phyloP scores from a whole-genome alignment of 495 filamentous ascomycete genomes.

The Achaetomiella virescens region DNA sequence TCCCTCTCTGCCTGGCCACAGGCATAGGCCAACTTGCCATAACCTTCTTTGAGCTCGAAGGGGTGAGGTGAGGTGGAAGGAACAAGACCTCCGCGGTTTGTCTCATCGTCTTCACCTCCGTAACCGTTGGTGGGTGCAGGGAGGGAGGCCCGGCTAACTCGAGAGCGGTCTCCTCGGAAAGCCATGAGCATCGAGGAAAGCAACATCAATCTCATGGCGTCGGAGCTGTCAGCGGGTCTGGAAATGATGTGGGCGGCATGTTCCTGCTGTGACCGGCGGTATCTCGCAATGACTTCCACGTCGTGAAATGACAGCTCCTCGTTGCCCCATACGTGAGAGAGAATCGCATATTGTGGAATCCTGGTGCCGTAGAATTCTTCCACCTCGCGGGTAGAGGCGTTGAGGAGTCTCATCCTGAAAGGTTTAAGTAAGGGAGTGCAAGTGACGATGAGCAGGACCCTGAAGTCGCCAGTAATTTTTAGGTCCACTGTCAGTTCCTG shows the following conservation, averaged over 20 bases:
- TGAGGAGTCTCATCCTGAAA: conserved; percentile 34
- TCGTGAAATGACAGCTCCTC: conserved; percentile 31
- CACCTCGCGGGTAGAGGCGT: conserved; percentile 30
- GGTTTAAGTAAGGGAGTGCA: too few species aligned
- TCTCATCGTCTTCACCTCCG: conserved; percentile 5
- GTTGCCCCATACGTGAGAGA: conserved; percentile 40
- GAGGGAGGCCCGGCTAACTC: background rate
- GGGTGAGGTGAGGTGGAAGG: conserved; percentile 2
- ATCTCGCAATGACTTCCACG: conserved; percentile 16
- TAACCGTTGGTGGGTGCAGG: conserved; percentile 12
- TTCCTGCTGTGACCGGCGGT: conserved; percentile 10
- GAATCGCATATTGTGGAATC: conserved; percentile 37
- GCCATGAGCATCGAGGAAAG: conserved; percentile 24
- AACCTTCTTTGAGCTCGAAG: conserved; percentile 20
- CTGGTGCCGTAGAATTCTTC: conserved; percentile 28
- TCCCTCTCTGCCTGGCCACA: conserved; percentile 20
- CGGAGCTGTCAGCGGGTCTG: conserved; percentile 7
- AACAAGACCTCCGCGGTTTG: background rate
- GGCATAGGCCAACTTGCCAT: conserved; percentile 19
- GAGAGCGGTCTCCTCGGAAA: conserved; percentile 14
- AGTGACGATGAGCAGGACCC: too few species aligned
- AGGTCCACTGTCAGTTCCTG: too few species aligned
- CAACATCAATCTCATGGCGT: conserved; percentile 22
- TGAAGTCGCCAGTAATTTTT: too few species aligned
- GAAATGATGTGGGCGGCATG: background rate